Evolutionary conservation across 768 basidiomycete genomes (phyloP), one percentile per base, ranked within the genome.

Genomic region (Russula foetens): DNA sequence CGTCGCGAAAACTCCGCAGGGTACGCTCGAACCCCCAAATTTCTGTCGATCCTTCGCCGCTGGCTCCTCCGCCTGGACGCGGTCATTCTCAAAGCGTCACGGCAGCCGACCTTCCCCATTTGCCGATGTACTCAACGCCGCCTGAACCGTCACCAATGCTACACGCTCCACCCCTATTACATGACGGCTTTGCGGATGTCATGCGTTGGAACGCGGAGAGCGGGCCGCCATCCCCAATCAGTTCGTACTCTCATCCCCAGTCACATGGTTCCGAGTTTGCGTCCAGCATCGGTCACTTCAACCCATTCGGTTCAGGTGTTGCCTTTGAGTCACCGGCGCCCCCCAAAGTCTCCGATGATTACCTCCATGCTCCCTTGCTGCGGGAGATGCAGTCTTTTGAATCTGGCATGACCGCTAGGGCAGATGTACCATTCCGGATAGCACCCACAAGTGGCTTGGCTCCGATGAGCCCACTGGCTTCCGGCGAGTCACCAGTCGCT

Each of bases 311-410:
- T 17, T 69, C 74, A 5, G 81, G 82, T 8, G 78, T 90, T 31
- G 63, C 74, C 3, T 90, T 86, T 66, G 84, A 84, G 56, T 77
- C 82, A 0, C 86, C 85, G 4, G 70, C 81, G 0, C 85, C 84
- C 7, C 70, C 77, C 0, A 75, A 79, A 60, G 77, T 73, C 35
- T 75, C 77, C 8, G 71, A 74, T 1, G 54, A 75, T 1, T 71
- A 81, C 65, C 70, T 33, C 38, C 64, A 29, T 21, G 67, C 69
- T 1, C 83, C 81, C 4, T 75, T 77, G 45, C 70, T 93, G n/a
- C 85, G 90, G 24, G 86, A 86, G 69, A 88, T 92, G 85, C 89
- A 92, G 65, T 90, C 88, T 0, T 93, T 92, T 68, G 91, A 93
- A 65, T 92, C 90, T 4, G 84, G 84, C 1, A 70, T 88, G 39